phyloP scores from a whole-genome alignment of 1,284 basidiomycete genomes.

The Naganishia sp. region DNA sequence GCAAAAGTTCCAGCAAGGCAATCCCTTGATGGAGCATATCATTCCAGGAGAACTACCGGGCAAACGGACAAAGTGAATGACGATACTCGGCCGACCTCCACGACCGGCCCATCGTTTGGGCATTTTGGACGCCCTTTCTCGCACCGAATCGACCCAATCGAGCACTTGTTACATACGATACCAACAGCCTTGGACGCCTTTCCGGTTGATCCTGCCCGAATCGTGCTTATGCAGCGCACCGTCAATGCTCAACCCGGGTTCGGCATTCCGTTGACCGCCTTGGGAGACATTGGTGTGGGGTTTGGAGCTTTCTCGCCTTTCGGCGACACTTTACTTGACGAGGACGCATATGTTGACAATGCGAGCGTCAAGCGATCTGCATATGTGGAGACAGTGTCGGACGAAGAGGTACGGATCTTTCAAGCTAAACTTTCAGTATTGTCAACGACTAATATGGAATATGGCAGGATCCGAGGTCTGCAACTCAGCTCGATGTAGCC shows the following conservation, averaged over 20 bases:
- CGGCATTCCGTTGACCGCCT: slow-evolving; percentile 32
- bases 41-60: slow-evolving; percentile 26
- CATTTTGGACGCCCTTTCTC: slow-evolving; percentile 41
- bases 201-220: slow-evolving; percentile 25
- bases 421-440: background rate
- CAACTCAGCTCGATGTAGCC: background rate
- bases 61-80: slow-evolving; percentile 38
- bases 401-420: slow-evolving; percentile 43
- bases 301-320: slow-evolving; percentile 27
- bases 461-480: background rate
- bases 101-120: slow-evolving; percentile 50
- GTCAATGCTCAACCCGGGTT: slow-evolving; percentile 38
- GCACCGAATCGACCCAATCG: slow-evolving; percentile 15
- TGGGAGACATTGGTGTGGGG: slow-evolving; percentile 34
- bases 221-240: slow-evolving; percentile 40
- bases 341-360: background rate
- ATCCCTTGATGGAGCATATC: background rate
- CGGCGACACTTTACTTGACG: slow-evolving; percentile 14
- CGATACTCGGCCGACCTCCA: slow-evolving; percentile 35
- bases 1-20: too few relatives aligned
- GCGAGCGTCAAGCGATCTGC: slow-evolving; percentile 43
- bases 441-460: background rate
- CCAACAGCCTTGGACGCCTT: slow-evolving; percentile 1
- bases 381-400: slow-evolving; percentile 47
- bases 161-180: background rate